Evolutionary conservation across 768 basidiomycete species (phyloP).

Genomic region (Tricholoma hemisulphureum): DNA sequence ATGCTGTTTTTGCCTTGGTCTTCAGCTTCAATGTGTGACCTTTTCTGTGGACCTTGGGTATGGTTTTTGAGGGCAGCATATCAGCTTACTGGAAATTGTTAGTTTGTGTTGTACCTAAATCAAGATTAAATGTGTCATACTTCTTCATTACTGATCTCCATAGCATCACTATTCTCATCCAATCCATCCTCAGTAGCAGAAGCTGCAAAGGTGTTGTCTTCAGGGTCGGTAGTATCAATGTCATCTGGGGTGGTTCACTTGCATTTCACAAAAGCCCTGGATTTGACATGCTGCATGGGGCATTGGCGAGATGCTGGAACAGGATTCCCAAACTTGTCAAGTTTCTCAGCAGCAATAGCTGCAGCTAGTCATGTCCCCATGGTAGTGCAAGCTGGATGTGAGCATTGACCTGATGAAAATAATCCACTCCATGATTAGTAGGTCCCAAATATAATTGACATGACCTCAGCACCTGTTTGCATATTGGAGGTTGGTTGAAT

Average conservation of each 20-base stretch:
- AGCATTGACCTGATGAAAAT: not conserved
- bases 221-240: not conserved
- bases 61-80: constrained; percentile 3
- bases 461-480: not conserved
- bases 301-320: not conserved
- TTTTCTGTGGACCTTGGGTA: not conserved
- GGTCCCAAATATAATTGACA: too few relatives aligned
- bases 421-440: not conserved
- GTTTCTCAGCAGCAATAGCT: not conserved
- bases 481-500: not conserved
- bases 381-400: not conserved
- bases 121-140: not conserved
- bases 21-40: not conserved
- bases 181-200: not conserved
- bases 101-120: not conserved
- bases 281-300: not conserved
- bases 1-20: not conserved
- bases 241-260: not conserved
- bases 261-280: not conserved
- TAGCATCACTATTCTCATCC: not conserved
- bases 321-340: not conserved
- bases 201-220: not conserved
- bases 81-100: constrained; percentile 1
- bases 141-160: not conserved
- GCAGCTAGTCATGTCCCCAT: not conserved